A percentile compares a stretch with the other conserved stretches of the same genome.
Conservation (phyloP, 2,329 filamentous ascomycete genomes). For the Didymellaceae sp. region DNA sequence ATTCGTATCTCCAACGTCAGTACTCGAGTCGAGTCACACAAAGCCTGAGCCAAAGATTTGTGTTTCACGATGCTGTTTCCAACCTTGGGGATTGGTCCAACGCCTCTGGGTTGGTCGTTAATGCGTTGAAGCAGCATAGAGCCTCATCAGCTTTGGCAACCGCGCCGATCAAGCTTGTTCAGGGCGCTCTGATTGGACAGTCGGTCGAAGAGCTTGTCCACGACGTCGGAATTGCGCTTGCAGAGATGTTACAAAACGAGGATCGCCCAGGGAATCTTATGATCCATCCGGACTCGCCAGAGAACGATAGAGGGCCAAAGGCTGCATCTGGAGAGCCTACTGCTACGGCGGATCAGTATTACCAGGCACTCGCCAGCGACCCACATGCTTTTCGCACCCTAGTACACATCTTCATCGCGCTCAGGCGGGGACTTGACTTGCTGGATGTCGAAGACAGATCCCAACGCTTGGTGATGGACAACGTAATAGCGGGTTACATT, state of each 20-base stretch:
- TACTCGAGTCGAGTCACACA: constrained; percentile 60
- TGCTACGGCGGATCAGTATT: constrained; percentile 33
- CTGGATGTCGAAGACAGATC: constrained; percentile 25
- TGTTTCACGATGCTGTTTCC: constrained; percentile 69
- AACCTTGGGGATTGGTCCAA: constrained; percentile 64
- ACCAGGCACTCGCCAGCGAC: constrained; percentile 47
- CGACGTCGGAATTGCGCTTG: constrained; percentile 53
- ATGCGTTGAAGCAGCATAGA: constrained; percentile 63
- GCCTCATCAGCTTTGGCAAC: constrained; percentile 65
- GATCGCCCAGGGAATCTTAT: constrained; percentile 38
- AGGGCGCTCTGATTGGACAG: constrained; percentile 75
- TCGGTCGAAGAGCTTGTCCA: constrained; percentile 55
- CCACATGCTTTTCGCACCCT: constrained; percentile 54
- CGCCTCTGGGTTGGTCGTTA: constrained; percentile 64
- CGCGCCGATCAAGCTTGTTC: constrained; percentile 74
- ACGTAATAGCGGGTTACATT: constrained; percentile 81
- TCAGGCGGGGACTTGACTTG: constrained; percentile 57
- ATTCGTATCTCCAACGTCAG: constrained; percentile 68
- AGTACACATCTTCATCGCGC: constrained; percentile 66
- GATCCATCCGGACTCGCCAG: constrained; percentile 37
- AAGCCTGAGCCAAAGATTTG: constrained; percentile 64
- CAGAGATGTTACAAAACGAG: constrained; percentile 44
- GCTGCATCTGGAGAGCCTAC: constrained; percentile 26
- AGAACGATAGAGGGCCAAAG: constrained; percentile 26
- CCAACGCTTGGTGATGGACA: constrained; percentile 63